A percentile compares a stretch with the other conserved stretches of the same genome.
Evolutionary conservation across 2,329 filamentous ascomycete genomes (phyloP).

Genomic region (Ophiosphaerella herpotricha): DNA sequence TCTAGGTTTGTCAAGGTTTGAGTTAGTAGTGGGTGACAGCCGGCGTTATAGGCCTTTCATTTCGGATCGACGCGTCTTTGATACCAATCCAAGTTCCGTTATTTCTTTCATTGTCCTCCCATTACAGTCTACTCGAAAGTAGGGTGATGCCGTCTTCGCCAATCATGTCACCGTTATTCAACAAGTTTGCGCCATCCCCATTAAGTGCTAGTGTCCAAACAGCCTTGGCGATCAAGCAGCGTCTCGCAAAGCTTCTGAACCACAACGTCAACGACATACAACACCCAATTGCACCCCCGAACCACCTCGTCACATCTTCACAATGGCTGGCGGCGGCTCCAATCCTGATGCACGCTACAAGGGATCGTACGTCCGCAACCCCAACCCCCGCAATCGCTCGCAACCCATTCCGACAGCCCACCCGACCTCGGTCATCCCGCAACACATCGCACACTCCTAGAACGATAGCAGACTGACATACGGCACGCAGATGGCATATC

Average conservation of each 20-base stretch:
- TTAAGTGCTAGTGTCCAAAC: constrained; percentile 1
- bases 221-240: constrained; percentile 17
- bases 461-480: constrained; percentile 14
- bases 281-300: constrained; percentile 24
- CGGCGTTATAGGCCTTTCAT: too few relatives aligned
- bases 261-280: constrained; percentile 19
- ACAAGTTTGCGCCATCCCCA: not conserved
- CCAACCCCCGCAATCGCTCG: constrained; percentile 3
- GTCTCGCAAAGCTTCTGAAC: constrained; percentile 13
- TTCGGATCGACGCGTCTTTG: too few relatives aligned
- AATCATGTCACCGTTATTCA: constrained; percentile 10
- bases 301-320: constrained; percentile 17
- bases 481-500: constrained; percentile 40
- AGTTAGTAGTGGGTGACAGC: too few relatives aligned
- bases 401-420: constrained; percentile 4
- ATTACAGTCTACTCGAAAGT: too few relatives aligned
- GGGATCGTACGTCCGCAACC: constrained; percentile 31
- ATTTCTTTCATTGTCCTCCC: too few relatives aligned
- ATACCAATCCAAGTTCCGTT: too few relatives aligned
- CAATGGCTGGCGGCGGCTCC: constrained; percentile 39
- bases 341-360: constrained; percentile 32
- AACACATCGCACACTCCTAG: constrained; percentile 1
- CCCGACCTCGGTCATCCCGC: constrained; percentile 8
- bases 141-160: not conserved
- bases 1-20: too few relatives aligned